A percentile compares a stretch with the other conserved stretches of the same genome.
Evolutionary conservation across 1,284 basidiomycete species (phyloP).

Genomic region (Ustilago nuda): DNA sequence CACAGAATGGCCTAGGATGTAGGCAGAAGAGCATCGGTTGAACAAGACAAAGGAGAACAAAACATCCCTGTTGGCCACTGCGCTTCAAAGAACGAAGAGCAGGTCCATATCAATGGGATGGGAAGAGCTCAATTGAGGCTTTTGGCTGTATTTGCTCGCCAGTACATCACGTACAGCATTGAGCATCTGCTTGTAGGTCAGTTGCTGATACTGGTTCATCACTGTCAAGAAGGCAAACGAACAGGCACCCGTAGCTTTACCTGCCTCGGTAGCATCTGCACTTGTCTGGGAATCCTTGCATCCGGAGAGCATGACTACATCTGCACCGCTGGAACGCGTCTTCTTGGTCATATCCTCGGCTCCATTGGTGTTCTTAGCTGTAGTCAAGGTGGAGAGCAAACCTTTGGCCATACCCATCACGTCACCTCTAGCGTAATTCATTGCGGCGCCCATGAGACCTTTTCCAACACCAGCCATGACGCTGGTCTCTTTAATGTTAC

Average conservation of each 20-base stretch:
- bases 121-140: slow-evolving; percentile 69
- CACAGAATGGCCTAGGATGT: too few relatives aligned
- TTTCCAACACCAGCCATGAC: slow-evolving; percentile 65
- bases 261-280: slow-evolving; percentile 85
- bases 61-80: not conserved
- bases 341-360: slow-evolving; percentile 76
- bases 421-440: slow-evolving; percentile 81
- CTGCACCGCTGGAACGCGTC: slow-evolving; percentile 83
- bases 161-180: slow-evolving; percentile 62
- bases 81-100: slow-evolving; percentile 54
- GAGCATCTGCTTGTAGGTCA: slow-evolving; percentile 66
- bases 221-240: slow-evolving; percentile 66
- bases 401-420: slow-evolving; percentile 74
- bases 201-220: slow-evolving; percentile 72
- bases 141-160: slow-evolving; percentile 67
- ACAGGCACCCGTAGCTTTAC: slow-evolving; percentile 79
- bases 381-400: slow-evolving; percentile 71
- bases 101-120: slow-evolving; percentile 68
- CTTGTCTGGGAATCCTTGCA: slow-evolving; percentile 94
- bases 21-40: not conserved
- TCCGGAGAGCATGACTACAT: slow-evolving; percentile 75
- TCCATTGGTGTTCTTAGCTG: slow-evolving; percentile 72
- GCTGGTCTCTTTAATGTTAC: slow-evolving; percentile 92
- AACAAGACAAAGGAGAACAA: not conserved
- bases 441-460: slow-evolving; percentile 72